Conservation (phyloP, 1,284 basidiomycete species). For the Rhizoctonia solani region DNA sequence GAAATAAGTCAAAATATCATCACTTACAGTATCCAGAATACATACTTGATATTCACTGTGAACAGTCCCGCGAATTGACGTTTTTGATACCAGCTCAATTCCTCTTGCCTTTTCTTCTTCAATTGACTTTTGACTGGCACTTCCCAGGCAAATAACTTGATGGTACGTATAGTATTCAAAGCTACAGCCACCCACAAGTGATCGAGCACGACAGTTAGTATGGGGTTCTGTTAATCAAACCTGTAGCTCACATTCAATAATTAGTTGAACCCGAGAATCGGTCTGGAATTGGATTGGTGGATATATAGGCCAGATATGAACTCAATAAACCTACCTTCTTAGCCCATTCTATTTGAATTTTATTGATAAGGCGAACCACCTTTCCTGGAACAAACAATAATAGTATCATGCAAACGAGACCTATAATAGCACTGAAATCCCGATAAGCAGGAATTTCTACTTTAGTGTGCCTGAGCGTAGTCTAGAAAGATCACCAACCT, state of each 20-base stretch:
- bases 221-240: neutral
- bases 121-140: constrained; percentile 1
- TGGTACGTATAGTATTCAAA: constrained; percentile 24
- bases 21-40: neutral
- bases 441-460: neutral
- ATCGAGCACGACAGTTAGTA: neutral
- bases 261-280: constrained; percentile 27
- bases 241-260: constrained; percentile 18
- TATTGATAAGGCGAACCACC: constrained; percentile 36
- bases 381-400: constrained; percentile 31
- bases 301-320: neutral
- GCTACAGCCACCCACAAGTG: neutral
- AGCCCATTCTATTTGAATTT: constrained; percentile 41
- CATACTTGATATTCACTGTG: constrained; percentile 21
- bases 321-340: constrained; percentile 36
- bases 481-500: constrained; percentile 9
- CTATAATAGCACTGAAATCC: constrained; percentile 29
- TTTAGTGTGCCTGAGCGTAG: neutral
- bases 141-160: constrained; percentile 34
- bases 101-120: constrained; percentile 7
- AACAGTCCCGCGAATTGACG: constrained; percentile 12
- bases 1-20: neutral
- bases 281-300: neutral
- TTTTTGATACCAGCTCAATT: constrained; percentile 17
- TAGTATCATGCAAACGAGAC: constrained; percentile 28